Base-by-base conservation (phyloP, 2,329 filamentous ascomycete genomes). In the Lachnellula willkommii region DNA sequence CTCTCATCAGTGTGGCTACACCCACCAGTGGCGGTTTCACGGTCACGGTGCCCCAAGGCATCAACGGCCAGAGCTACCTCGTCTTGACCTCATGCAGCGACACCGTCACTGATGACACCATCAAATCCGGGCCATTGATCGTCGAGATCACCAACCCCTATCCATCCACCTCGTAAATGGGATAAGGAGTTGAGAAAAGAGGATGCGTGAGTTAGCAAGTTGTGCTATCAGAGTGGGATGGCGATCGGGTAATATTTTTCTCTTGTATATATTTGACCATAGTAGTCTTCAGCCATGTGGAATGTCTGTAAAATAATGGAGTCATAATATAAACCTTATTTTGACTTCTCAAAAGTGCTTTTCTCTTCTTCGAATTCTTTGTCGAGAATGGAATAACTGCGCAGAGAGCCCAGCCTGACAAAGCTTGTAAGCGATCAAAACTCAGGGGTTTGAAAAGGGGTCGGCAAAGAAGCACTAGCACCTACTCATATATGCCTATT, bases 61-160 rank as follows among this genome's bases (percentile, higher is more conserved):
- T 73, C 40, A 67, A 70, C 42, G 72, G 72, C n/a, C 72, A 74
- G 61, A 70, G 61, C 54, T 74, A 75, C 51, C 67, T 72, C 22
- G 70, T 74, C 15, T 62, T 75, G 43, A 73, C 72, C 6, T 67
- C 64, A 24, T 69, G 70, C 62, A 66, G 68, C 22, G 67, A 68
- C 17, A 57, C 58, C 14, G 68, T 71, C 43, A 68, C 61, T 5
- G 72, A 73, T 56, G 69, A 73, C 37, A 71, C 65, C 15, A 65
- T 71, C 46, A 65, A 67, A 35, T 71, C 72, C 46, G 72, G 72
- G 1, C 69, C 69, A 8, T 66, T 65, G 9, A 63, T 70, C 39
- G 51, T 71, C 20, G 67, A 71, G 57, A 61, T 70, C 43, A 59
- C 55, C 37, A 64, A 63, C 53, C 53, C 47, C 12, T 52, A 52